phyloP scores from a whole-genome alignment of 306 rosid species.

The Pterocarpus macrocarpus region DNA sequence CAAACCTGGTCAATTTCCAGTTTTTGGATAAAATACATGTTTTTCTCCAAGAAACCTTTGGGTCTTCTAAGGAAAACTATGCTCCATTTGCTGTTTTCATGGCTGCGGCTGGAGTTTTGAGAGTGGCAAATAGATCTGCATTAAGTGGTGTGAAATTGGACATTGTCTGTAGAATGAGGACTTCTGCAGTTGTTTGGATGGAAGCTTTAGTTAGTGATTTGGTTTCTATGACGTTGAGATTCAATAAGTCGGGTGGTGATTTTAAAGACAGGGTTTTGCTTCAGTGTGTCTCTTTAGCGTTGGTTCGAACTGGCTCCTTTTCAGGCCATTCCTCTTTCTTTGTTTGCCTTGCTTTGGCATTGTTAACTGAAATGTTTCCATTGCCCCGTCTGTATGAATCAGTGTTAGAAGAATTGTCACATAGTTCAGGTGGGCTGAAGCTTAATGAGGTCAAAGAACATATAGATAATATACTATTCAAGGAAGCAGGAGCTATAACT shows the following conservation, averaged over 20 bases:
- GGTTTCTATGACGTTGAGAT: constrained; percentile 48
- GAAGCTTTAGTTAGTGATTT: constrained; percentile 64
- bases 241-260: constrained; percentile 39
- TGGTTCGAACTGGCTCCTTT: constrained; percentile 70
- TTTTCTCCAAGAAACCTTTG: constrained; percentile 56
- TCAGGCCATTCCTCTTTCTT: constrained; percentile 67
- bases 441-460: constrained; percentile 67
- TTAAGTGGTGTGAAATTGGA: constrained; percentile 55
- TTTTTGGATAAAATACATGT: constrained; percentile 55
- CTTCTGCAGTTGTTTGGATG: constrained; percentile 60
- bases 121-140: constrained; percentile 55
- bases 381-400: constrained; percentile 62
- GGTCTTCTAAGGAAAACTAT: constrained; percentile 54
- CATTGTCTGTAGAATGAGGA: constrained; percentile 52
- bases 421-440: constrained; percentile 47
- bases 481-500: constrained; percentile 84
- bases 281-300: constrained; percentile 72
- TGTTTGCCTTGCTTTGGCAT: constrained; percentile 70
- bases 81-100: constrained; percentile 72
- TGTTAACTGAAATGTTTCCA: constrained; percentile 80
- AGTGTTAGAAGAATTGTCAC: constrained; percentile 45
- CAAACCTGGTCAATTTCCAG: constrained; percentile 60
- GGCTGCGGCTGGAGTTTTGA: constrained; percentile 84
- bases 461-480: constrained; percentile 65
- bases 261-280: constrained; percentile 57